Evolutionary conservation across 2,329 filamentous ascomycete genomes (phyloP), one percentile per base, ranked within the genome.

Genomic region (Akanthomyces dipterigenus): DNA sequence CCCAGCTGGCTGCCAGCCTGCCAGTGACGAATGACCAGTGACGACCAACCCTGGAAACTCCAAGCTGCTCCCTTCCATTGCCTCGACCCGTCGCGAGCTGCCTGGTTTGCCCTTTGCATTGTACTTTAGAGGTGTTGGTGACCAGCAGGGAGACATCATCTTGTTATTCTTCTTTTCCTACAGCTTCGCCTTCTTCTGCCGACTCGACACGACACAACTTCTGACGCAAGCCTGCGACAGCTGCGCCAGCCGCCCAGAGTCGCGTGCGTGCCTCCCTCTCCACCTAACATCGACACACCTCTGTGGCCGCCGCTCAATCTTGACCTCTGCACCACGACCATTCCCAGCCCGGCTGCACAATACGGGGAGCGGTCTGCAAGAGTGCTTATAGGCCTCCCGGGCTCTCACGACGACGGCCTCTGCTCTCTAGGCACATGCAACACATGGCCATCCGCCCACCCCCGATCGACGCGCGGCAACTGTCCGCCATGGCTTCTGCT

Each of bases 161-260:
- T 16, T 16, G 6, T 11, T 36, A 3, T 38, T 38, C 16, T 16
- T 16, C 2, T 9, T 2, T 14, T 4, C 36, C 31, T 9, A 34
- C 5, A 45, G 12, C 22, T 45, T 34, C 7, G 6, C 31, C 2
- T 34, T 34, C 11, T 34, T 26, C 12, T 26, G 22, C 6, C 22
- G 12, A 16, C 43, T 26, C 14, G 43, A 22, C 24, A 28, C 6
- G 7, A 26, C 3, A 40, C 51, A 8, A 40, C 38, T 26, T 31
- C 51, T 55, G 51, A 55, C 51, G 51, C 51, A 55, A 55, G 22
- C 31, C 51, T 55, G 51, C 51, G 51, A 55, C 51, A 55, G 36
- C 51, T 42, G 51, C 51, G 22, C 51, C 36, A 42, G 22, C 36
- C 18, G 8, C 51, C 22, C 5, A 55, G n/a, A 55, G 51, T 55